Evolutionary conservation across 176 grass and related monocot genomes (phyloP), one percentile per base, ranked within the genome.

Genomic region (Triticum turgidum): DNA sequence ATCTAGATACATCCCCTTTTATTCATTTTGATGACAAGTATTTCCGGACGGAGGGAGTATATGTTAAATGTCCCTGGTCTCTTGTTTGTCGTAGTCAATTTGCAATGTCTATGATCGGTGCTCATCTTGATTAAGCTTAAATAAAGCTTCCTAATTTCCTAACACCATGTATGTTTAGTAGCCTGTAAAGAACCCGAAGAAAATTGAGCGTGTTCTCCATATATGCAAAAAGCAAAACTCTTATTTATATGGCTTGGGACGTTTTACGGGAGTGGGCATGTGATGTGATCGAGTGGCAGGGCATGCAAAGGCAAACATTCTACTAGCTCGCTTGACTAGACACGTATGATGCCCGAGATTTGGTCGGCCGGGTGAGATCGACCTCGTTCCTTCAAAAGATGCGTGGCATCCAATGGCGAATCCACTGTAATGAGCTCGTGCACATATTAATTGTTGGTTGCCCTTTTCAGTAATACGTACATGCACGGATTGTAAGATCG

Each of bases 261-360:
- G 58, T 61, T 61, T 61, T 61, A 61, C 20, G 20, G 21, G 21
- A n/a, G 21, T 61, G 29, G 18, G 13, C 65, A 88, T 83, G 74
- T 83, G 86, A 61, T 61, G 52, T 56, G 54, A 58, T 21, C 8
- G 59, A 88, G 49, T 27, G 44, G 81, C 73, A 44, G 41, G 51
- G 47, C 80, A 70, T 18, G 27, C 74, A 72, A 75, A 29, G 74
- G 79, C 65, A 88, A 54, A 84, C 81, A 88, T 88, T 79, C 81
- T 34, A 13, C 81, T 34, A 13, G 14, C 24, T 51, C 6, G 32
- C 18, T 56, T 80, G 76, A 80, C 29, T 63, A 72, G 5, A 68
- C n/a, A 17, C 65, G 78, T 52, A 79, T 64, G 29, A 56, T 39
- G 73, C 81, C 54, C 51, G 75, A 84, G 59, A 38, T 65, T 82